Evolutionary conservation across 306 rosid genomes (phyloP).

Genomic region (Cicer chorassanicum): DNA sequence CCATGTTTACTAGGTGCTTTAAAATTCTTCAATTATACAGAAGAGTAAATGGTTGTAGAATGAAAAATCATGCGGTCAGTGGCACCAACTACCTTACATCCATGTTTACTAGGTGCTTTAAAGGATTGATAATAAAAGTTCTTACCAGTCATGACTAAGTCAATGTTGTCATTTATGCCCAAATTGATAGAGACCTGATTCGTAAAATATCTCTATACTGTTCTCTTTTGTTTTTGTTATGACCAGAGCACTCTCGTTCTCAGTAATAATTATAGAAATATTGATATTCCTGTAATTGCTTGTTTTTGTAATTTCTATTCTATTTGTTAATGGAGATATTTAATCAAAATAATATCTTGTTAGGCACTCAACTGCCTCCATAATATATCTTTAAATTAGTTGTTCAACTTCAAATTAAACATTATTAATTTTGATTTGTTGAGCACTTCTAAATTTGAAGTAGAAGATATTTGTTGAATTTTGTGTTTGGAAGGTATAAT

Average conservation of each 20-base stretch:
- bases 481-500: conserved; percentile 10
- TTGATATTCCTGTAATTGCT: conserved; percentile 22
- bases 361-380: conserved; percentile 30
- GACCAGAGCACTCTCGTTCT: conserved; percentile 13
- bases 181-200: neutral
- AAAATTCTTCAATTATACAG: neutral
- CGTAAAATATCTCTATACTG: neutral
- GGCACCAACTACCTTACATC: neutral
- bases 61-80: neutral
- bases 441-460: conserved; percentile 12
- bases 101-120: no score
- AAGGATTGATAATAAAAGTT: no score
- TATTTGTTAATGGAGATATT: conserved; percentile 28
- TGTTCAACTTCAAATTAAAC: conserved; percentile 13
- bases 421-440: conserved; percentile 24
- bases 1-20: no score
- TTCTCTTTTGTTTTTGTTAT: conserved; percentile 13
- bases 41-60: neutral
- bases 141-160: no score
- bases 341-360: conserved; percentile 14
- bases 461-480: conserved; percentile 23
- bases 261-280: neutral
- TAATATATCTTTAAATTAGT: conserved; percentile 13
- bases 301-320: conserved; percentile 34
- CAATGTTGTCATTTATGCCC: no score